Evolutionary conservation across 2,329 filamentous ascomycete genomes (phyloP), one percentile per base, ranked within the genome.

Genomic region (Aspergillus sojae): DNA sequence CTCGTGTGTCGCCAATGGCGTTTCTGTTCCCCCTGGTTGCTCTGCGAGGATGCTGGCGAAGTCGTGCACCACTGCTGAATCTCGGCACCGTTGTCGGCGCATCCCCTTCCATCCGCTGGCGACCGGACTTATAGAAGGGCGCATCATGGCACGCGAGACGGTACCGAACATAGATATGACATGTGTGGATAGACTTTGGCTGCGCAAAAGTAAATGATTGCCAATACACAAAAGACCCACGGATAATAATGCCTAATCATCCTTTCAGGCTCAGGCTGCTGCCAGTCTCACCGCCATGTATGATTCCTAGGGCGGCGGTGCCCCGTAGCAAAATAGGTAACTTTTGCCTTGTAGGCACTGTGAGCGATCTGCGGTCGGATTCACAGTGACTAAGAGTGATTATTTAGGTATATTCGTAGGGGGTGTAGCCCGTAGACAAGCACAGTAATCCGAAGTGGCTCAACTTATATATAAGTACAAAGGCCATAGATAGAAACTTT

Each of bases 181-280:
- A 52, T 19, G 32, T 60, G 63, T 63, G 58, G 64, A 65, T 65
- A 65, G 64, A 65, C 61, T 48, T 46, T 43, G 43, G 50, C 34
- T 48, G 23, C 61, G 61, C 58, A 63, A 65, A 63, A 63, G 64
- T 63, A 63, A 39, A 60, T 57, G 64, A 58, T 57, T 61, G 63
- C 55, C 56, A 60, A 65, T 63, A 61, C 53, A 58, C 50, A 32
- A 57, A 45, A 39, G 53, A 36, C 14, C 57, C 26, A 39, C 30
- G 39, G 39, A 41, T 19, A 23, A 39, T 26, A 55, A 26, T 39
- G 14, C 34, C 52, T 55, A 36, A 21, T 7, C 21, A 55, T 39
- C 30, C n/a, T 12, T 32, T n/a, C 30, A 9, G 19, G 9, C 12
- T 41, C 21, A 5, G 30, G 0, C 50, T 34, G 11, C 16, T 19